Percentiles rank a stretch among this genome's conserved stretches.
These are phyloP conservation scores for Thermomucor indicae-seudaticae DNA, from an alignment of 371 early-diverging fungal species.

Conservation along the genomic window DNA sequence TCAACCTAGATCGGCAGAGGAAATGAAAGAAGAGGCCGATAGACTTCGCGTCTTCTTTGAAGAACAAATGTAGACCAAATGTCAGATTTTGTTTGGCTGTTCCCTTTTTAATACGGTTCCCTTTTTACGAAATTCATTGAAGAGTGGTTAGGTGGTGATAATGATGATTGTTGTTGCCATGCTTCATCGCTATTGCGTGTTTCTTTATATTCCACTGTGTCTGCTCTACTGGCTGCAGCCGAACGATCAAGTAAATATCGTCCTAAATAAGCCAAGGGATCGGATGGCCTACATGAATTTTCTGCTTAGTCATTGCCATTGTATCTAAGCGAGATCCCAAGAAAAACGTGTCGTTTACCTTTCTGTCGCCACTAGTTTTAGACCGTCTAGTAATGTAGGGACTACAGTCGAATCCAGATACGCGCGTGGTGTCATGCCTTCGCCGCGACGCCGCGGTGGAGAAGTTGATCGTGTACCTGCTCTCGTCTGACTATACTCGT, in stretches of 20 bases:
- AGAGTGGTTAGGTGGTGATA: background rate
- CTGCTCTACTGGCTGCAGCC: no score
- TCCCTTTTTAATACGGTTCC: background rate
- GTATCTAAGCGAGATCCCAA: background rate
- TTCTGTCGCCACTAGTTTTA: slow-evolving; percentile 55
- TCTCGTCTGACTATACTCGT: no score
- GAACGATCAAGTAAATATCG: slow-evolving; percentile 15
- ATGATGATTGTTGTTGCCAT: background rate
- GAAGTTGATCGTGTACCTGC: no score
- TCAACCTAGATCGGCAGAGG: slow-evolving; percentile 60
- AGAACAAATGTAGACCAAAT: background rate
- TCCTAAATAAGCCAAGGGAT: slow-evolving; percentile 17
- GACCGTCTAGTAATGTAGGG: slow-evolving; percentile 60
- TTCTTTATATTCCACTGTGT: no score
- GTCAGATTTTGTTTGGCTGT: background rate
- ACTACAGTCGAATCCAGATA: slow-evolving; percentile 61
- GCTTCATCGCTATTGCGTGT: background rate
- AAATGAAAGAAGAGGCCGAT: slow-evolving; percentile 79
- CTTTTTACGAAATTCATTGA: background rate
- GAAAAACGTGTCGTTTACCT: slow-evolving; percentile 30
- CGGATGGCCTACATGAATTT: slow-evolving; percentile 8
- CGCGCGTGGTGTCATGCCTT: slow-evolving; percentile 40
- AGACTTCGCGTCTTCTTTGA: slow-evolving; percentile 49
- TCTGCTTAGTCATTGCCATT: background rate
- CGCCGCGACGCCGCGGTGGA: slow-evolving; percentile 6